phyloP scores from a whole-genome alignment of 805 yeast genomes.

The Yamadazyma nakazawae region DNA sequence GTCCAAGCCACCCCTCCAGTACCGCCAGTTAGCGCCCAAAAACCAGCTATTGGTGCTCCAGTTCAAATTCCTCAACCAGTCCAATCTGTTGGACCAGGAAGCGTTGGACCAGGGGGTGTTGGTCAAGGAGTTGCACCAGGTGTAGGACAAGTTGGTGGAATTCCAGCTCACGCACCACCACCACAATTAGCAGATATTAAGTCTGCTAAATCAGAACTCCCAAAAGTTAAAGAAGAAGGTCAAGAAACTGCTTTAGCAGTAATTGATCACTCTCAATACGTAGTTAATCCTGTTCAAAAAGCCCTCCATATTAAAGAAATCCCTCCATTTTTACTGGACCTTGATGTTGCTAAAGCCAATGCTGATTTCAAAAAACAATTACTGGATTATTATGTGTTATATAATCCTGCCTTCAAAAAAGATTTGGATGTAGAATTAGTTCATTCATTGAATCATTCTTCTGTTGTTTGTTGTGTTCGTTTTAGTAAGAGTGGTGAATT shows the following conservation, averaged over 20 bases:
- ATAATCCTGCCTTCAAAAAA: constrained; percentile 73
- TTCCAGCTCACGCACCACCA: constrained; percentile 4
- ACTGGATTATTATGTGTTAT: constrained; percentile 81
- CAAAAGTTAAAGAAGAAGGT: constrained; percentile 19
- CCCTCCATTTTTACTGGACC: constrained; percentile 76
- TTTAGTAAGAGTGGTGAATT: constrained; percentile 89
- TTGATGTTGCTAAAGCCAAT: constrained; percentile 74
- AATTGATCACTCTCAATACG: constrained; percentile 39
- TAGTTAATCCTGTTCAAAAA: constrained; percentile 43
- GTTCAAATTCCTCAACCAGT: constrained; percentile 7
- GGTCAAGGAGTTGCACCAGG: neutral
- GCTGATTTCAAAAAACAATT: constrained; percentile 78
- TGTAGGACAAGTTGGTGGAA: neutral
- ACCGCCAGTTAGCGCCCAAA: constrained; percentile 3
- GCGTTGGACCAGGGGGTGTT: neutral
- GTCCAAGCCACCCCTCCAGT: constrained; percentile 11
- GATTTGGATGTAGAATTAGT: constrained; percentile 81
- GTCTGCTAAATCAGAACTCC: constrained; percentile 6
- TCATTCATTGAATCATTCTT: constrained; percentile 85
- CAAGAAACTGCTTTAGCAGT: constrained; percentile 28
- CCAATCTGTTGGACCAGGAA: constrained; percentile 1
- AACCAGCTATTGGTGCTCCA: constrained; percentile 1
- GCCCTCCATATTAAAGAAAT: constrained; percentile 65
- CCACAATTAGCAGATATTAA: constrained; percentile 9
- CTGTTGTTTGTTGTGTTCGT: constrained; percentile 95